Evolutionary conservation across 352 stramenopile genomes (phyloP), one percentile per base, ranked within the genome.

Genomic region (Globisporangium solare): DNA sequence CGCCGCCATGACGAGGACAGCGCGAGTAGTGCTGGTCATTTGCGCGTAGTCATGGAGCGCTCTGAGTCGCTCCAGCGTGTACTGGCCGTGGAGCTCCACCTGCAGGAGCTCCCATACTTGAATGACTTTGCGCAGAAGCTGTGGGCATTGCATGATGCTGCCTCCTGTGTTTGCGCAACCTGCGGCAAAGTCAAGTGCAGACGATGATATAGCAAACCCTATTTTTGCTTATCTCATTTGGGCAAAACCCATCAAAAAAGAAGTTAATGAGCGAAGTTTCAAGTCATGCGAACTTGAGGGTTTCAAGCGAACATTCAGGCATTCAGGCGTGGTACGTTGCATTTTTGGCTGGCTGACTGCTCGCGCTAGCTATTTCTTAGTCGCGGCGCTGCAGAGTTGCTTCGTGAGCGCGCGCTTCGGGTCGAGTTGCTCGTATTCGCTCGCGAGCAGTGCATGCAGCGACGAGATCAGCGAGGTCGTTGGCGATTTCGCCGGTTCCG

Each of bases 341-440:
- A 35, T 35, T 35, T 35, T 3, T 35, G 27, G 27, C 10, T 35
- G 2, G 6, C 27, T 35, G 27, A 35, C 27, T 35, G 27, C 27
- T 35, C 10, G 27, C 10, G 27, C 10, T 11, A 6, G 27, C 31
- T 43, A 54, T 54, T 10, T 18, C 13, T 31, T 27, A 8, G 32
- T 47, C 7, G n/a, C 13, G 6, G 32, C 15, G 20, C 51, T 32
- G 31, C 58, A 57, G 27, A 83, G 49, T 32, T 82, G 67, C 12
- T 70, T 68, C 12, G 69, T 75, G 18, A 89, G 67, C 42, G 63
- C 43, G 18, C 83, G 64, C 14, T 80, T 81, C 2, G 68, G 54
- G 56, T 89, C 79, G 32, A 69, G 67, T 20, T 69, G 63, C 17
- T 82, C 73, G 47, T 73, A 79, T 47, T 89, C 79, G 37, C 64